Percentiles rank a stretch among this genome's conserved stretches.
phyloP scores from a whole-genome alignment of 257 asterid genomes.

The Nicotiana attenuata region DNA sequence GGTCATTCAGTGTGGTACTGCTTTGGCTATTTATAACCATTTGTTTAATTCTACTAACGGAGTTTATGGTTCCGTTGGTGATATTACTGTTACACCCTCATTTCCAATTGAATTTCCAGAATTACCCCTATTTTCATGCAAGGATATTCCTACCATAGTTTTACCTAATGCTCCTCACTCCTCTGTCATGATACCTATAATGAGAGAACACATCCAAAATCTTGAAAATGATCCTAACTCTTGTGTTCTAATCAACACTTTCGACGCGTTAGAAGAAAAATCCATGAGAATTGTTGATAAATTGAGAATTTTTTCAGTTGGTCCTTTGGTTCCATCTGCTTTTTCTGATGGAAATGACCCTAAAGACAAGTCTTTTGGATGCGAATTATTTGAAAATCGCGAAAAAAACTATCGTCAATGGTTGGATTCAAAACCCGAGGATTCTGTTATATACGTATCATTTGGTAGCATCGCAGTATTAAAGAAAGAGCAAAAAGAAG shows the following conservation, averaged over 20 bases:
- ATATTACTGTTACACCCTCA: background rate
- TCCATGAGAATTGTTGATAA: constrained; percentile 22
- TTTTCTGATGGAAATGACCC: constrained; percentile 28
- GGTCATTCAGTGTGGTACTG: constrained; percentile 46
- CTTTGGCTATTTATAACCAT: constrained; percentile 35
- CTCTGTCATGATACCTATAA: constrained; percentile 4
- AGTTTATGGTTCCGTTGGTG: background rate
- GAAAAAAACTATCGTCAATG: constrained; percentile 32
- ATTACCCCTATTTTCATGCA: constrained; percentile 32
- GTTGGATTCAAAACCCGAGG: constrained; percentile 31
- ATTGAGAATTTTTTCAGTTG: constrained; percentile 33
- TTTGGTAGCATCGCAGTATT: constrained; percentile 47
- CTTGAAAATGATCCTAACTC: constrained; percentile 32
- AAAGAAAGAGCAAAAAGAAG: constrained; percentile 35
- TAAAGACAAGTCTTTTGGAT: constrained; percentile 37
- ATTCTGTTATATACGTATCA: constrained; percentile 49
- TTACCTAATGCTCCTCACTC: constrained; percentile 16
- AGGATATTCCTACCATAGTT: constrained; percentile 40
- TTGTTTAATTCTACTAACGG: constrained; percentile 25
- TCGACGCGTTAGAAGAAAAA: constrained; percentile 40
- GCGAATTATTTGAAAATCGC: constrained; percentile 28
- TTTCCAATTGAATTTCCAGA: constrained; percentile 20
- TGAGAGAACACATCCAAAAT: constrained; percentile 37
- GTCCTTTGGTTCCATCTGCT: constrained; percentile 53
- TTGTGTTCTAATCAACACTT: constrained; percentile 40